phyloP scores from a whole-genome alignment of 108 stramenopile genomes.

The Discostella stelligeroides region DNA sequence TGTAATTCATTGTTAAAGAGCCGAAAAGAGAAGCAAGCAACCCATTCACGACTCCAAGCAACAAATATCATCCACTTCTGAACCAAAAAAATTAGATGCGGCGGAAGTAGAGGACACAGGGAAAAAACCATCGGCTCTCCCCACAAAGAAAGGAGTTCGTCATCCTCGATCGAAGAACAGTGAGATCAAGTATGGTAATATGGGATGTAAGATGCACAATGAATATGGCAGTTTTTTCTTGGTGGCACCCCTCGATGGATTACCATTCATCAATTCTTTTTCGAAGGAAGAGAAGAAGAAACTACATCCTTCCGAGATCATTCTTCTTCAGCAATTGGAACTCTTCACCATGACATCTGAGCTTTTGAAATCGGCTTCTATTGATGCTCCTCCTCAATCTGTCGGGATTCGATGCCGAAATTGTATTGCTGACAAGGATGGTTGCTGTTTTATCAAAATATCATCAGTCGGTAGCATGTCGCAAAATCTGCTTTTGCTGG shows the following conservation, averaged over 20 bases:
- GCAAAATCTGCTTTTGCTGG: conserved; percentile 21
- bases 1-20: too few species aligned
- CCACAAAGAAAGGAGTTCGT: not conserved
- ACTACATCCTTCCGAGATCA: conserved; percentile 9
- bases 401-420: conserved; percentile 26
- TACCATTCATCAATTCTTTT: conserved; percentile 23
- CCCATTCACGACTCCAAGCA: not conserved
- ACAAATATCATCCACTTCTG: not conserved
- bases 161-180: not conserved
- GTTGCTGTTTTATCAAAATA: conserved; percentile 25
- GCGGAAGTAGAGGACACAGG: not conserved
- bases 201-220: conserved; percentile 27
- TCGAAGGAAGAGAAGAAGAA: conserved; percentile 8
- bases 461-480: conserved; percentile 11
- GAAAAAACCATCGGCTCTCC: not conserved
- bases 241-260: conserved; percentile 26
- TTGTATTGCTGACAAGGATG: conserved; percentile 22
- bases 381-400: not conserved
- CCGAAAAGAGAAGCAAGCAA: not conserved
- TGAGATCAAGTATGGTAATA: conserved; percentile 24
- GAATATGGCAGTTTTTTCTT: conserved; percentile 16
- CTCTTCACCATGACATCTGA: conserved; percentile 20
- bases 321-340: conserved; percentile 23
- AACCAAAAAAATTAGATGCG: not conserved
- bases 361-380: conserved; percentile 10